Conservation (phyloP, 116 monocot genomes). For the Posidonia oceanica region DNA sequence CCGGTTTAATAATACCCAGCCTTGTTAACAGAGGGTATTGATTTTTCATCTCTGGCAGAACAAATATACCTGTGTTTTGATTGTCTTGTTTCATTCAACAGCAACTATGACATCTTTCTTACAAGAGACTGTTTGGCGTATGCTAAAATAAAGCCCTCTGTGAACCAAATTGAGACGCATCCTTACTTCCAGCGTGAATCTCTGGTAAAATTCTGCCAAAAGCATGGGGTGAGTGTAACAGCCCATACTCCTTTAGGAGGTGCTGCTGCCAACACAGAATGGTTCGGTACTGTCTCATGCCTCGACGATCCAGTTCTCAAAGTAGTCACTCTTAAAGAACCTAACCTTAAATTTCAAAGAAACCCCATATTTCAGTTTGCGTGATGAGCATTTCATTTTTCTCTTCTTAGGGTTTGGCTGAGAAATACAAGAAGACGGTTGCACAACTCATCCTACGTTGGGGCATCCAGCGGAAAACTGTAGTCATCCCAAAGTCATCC, state of each 20-base stretch:
- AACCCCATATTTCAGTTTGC: not conserved
- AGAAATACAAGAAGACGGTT: constrained; percentile 69
- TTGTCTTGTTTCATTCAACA: constrained; percentile 17
- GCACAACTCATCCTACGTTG: constrained; percentile 73
- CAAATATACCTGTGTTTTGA: not conserved
- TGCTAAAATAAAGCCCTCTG: constrained; percentile 80
- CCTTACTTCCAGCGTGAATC: constrained; percentile 94
- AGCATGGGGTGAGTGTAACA: constrained; percentile 75
- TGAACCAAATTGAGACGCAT: constrained; percentile 92
- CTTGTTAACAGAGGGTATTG: too few species aligned
- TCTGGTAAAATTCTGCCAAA: constrained; percentile 92
- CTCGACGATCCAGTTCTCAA: constrained; percentile 70
- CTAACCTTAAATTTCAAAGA: not conserved
- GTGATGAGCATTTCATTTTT: not conserved
- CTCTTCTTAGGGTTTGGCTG: constrained; percentile 48
- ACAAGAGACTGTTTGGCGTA: constrained; percentile 93
- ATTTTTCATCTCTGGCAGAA: not conserved
- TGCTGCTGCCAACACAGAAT: constrained; percentile 68
- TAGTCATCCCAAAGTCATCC: constrained; percentile 82
- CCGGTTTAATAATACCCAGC: too few species aligned
- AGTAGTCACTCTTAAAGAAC: constrained; percentile 19
- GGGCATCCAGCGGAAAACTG: constrained; percentile 79
- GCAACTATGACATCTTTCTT: constrained; percentile 94
- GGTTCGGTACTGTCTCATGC: constrained; percentile 77
- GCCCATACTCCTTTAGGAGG: constrained; percentile 94